phyloP scores from a whole-genome alignment of 2,329 filamentous ascomycete species.

The Macrophomina phaseolina region DNA sequence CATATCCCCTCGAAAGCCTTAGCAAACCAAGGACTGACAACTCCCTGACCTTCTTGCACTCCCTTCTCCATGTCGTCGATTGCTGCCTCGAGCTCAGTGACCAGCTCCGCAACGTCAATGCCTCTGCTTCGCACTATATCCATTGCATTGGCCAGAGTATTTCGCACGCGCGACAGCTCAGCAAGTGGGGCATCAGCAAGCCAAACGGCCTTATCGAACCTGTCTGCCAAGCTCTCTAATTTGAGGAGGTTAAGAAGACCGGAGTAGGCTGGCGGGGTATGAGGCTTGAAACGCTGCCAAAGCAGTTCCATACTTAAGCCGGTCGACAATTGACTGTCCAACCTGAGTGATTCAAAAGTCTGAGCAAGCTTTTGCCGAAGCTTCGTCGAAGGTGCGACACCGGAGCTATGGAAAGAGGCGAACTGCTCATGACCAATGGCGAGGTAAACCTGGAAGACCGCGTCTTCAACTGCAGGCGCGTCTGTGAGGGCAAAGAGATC shows the following conservation, averaged over 20 bases:
- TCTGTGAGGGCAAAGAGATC: slow-evolving; percentile 47
- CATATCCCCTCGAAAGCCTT: slow-evolving; percentile 46
- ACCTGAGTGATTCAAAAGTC: slow-evolving; percentile 59
- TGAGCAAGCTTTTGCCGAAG: slow-evolving; percentile 33
- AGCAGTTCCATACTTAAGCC: slow-evolving; percentile 80
- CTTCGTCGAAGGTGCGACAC: slow-evolving; percentile 34
- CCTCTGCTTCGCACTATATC: slow-evolving; percentile 39
- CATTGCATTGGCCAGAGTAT: slow-evolving; percentile 41
- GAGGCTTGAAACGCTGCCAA: slow-evolving; percentile 75
- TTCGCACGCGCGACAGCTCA: slow-evolving; percentile 44
- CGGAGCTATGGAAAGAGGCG: slow-evolving; percentile 24
- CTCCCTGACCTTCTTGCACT: slow-evolving; percentile 36
- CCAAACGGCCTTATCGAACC: slow-evolving; percentile 52
- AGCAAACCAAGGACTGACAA: slow-evolving; percentile 42
- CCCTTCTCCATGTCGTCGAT: slow-evolving; percentile 40
- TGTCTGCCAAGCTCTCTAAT: slow-evolving; percentile 53
- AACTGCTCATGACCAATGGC: slow-evolving; percentile 38
- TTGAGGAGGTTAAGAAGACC: slow-evolving; percentile 48
- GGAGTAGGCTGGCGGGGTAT: slow-evolving; percentile 49
- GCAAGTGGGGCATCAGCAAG: slow-evolving; percentile 38
- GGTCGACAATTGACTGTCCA: slow-evolving; percentile 73
- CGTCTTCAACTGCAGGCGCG: slow-evolving; percentile 53
- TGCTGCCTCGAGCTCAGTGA: slow-evolving; percentile 36
- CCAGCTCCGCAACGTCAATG: slow-evolving; percentile 39
- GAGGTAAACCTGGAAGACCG: slow-evolving; percentile 61